These are phyloP conservation scores for Coemansia sp. DNA, from an alignment of 192 early-diverging fungal genomes.

Conservation along the genomic window DNA sequence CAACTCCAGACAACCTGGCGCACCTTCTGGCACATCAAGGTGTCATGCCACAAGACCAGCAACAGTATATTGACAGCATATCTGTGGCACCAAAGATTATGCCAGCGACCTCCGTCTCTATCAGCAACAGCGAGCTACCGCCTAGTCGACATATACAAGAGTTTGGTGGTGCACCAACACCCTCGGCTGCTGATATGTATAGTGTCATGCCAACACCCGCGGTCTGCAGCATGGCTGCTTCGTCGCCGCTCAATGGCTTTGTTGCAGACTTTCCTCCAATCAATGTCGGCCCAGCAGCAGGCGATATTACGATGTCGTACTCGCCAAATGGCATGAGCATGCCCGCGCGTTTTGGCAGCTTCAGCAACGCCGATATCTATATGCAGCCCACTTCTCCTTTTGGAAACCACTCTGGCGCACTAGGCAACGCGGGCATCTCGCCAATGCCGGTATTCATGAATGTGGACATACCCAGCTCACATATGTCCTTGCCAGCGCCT, in stretches of 20 bases:
- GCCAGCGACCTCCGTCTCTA: not conserved
- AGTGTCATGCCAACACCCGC: not conserved
- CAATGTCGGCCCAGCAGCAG: too few species aligned
- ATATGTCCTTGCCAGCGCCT: not conserved
- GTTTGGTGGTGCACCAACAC: not conserved
- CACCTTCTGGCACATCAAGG: conserved; percentile 8
- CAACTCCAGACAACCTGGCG: conserved; percentile 11
- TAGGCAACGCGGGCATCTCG: not conserved
- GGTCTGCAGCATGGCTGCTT: not conserved
- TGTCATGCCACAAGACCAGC: conserved; percentile 1
- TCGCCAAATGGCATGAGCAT: not conserved
- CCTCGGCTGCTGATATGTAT: not conserved
- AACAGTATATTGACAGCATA: not conserved
- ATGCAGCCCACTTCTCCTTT: not conserved
- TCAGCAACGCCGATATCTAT: conserved; percentile 1
- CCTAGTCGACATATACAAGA: not conserved
- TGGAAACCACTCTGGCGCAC: not conserved
- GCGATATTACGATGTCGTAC: not conserved
- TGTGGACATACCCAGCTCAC: not conserved
- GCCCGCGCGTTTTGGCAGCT: not conserved
- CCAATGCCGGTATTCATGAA: conserved; percentile 3
- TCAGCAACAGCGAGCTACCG: not conserved
- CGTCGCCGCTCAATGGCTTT: too few species aligned
- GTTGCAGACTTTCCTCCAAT: too few species aligned
- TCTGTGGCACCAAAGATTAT: not conserved